Evolutionary conservation across 1,139 yeast species (phyloP).

Genomic region (Kurtzmaniella quercitrusa): DNA sequence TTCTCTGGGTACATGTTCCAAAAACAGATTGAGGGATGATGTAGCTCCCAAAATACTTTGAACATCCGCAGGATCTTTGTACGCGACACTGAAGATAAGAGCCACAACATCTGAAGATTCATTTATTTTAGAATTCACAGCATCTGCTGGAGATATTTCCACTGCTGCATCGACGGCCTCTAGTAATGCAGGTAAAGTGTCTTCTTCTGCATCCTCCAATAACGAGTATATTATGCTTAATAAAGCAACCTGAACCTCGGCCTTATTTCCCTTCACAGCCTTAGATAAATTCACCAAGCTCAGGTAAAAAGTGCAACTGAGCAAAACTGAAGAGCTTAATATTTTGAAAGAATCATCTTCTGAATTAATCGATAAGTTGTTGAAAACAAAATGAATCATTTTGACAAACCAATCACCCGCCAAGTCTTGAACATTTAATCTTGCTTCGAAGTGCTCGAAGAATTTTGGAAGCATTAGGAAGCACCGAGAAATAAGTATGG

Average conservation of each 20-base stretch:
- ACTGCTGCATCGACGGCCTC: slow-evolving; percentile 63
- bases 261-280: slow-evolving; percentile 12
- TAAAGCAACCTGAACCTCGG: slow-evolving; percentile 23
- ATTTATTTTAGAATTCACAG: slow-evolving; percentile 24
- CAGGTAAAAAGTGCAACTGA: slow-evolving; percentile 53
- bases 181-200: slow-evolving; percentile 71
- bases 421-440: slow-evolving; percentile 28
- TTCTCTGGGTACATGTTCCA: slow-evolving; percentile 42
- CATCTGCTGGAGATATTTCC: slow-evolving; percentile 35
- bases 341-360: slow-evolving; percentile 22
- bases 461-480: slow-evolving; percentile 53
- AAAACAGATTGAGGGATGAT: slow-evolving; percentile 55
- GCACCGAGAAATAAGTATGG: slow-evolving; percentile 41
- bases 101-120: slow-evolving; percentile 32
- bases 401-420: slow-evolving; percentile 37
- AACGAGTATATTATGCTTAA: slow-evolving; percentile 35
- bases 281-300: slow-evolving; percentile 39
- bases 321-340: slow-evolving; percentile 44
- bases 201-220: slow-evolving; percentile 71
- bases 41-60: slow-evolving; percentile 63
- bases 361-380: slow-evolving; percentile 13
- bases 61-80: slow-evolving; percentile 72
- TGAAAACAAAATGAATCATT: slow-evolving; percentile 25
- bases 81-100: slow-evolving; percentile 60
- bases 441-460: slow-evolving; percentile 45